Evolutionary conservation across 768 basidiomycete species (phyloP).

Genomic region (Hericium rajendrae): DNA sequence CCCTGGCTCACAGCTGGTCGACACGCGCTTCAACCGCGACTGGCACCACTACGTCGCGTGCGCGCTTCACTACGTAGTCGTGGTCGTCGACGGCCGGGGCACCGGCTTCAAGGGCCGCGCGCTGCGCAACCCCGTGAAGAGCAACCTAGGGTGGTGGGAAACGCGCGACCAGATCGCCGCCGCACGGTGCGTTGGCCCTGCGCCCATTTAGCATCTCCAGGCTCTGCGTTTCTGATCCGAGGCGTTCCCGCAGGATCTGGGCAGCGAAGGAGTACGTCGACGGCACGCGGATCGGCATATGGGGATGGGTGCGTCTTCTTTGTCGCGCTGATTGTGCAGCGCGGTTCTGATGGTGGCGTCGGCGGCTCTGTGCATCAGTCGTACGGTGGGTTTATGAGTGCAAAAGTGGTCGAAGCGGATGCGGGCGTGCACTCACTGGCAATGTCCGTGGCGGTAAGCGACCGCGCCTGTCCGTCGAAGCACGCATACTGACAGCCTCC

Average conservation of each 20-base stretch:
- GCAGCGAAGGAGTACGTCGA: slow-evolving; percentile 85
- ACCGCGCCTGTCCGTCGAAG: background rate
- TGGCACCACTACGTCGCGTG: slow-evolving; percentile 87
- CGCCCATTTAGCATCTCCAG: slow-evolving; percentile 1
- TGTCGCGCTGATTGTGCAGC: background rate
- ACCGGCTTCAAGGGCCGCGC: slow-evolving; percentile 85
- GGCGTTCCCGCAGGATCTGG: slow-evolving; percentile 48
- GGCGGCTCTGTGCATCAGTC: slow-evolving; percentile 39
- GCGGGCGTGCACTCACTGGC: slow-evolving; percentile 85
- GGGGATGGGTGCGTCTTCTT: slow-evolving; percentile 80
- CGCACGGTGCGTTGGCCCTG: slow-evolving; percentile 48
- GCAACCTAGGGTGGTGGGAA: slow-evolving; percentile 84
- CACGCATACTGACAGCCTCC: background rate
- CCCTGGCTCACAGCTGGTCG: slow-evolving; percentile 74
- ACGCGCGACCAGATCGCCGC: slow-evolving; percentile 83
- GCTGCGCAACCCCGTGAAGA: slow-evolving; percentile 80
- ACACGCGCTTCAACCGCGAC: slow-evolving; percentile 55
- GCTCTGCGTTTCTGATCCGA: background rate
- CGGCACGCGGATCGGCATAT: slow-evolving; percentile 80
- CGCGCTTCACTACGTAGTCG: slow-evolving; percentile 73
- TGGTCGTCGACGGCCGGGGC: slow-evolving; percentile 86
- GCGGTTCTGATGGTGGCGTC: background rate
- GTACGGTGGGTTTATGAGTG: slow-evolving; percentile 93
- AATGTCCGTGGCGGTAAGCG: slow-evolving; percentile 80
- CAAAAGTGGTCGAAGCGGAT: slow-evolving; percentile 85